phyloP scores from a whole-genome alignment of 805 yeast species.

The Candida adriatica region DNA sequence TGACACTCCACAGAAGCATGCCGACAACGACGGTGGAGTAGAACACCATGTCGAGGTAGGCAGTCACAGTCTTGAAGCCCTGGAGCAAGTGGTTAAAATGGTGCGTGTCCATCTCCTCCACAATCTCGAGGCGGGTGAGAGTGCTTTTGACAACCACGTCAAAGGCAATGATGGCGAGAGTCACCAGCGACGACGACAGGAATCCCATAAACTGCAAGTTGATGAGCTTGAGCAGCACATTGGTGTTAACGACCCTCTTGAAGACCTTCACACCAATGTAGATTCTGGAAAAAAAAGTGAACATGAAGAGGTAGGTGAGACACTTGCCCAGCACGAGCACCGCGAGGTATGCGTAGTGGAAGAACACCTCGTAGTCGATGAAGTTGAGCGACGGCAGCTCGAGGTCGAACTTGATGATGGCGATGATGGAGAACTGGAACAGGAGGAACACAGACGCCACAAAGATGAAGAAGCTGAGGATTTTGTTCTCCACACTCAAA shows the following conservation, averaged over 20 bases:
- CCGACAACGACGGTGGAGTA: constrained; percentile 13
- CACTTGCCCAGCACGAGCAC: constrained; percentile 13
- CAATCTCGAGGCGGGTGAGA: constrained; percentile 8
- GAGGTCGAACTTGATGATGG: constrained; percentile 14
- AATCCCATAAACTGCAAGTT: constrained; percentile 19
- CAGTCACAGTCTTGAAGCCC: constrained; percentile 4
- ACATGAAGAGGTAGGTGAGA: constrained; percentile 13
- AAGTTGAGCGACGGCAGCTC: constrained; percentile 8
- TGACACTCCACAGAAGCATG: constrained; percentile 5
- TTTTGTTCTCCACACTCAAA: constrained; percentile 14
- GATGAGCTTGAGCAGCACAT: constrained; percentile 13
- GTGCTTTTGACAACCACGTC: constrained; percentile 10
- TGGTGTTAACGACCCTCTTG: constrained; percentile 10
- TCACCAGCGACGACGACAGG: constrained; percentile 10
- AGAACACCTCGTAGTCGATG: constrained; percentile 8
- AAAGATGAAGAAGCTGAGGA: constrained; percentile 14
- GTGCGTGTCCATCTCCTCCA: constrained; percentile 4
- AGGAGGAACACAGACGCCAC: constrained; percentile 11
- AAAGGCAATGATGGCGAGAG: constrained; percentile 7
- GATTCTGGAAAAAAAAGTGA: constrained; percentile 14
- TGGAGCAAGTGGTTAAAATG: constrained; percentile 3
- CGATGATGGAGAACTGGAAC: constrained; percentile 14
- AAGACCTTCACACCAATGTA: constrained; percentile 18
- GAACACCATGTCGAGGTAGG: constrained; percentile 7
- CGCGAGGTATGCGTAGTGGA: constrained; percentile 10